phyloP scores from a whole-genome alignment of 345 rosid species.

The Barbarea vulgaris region DNA sequence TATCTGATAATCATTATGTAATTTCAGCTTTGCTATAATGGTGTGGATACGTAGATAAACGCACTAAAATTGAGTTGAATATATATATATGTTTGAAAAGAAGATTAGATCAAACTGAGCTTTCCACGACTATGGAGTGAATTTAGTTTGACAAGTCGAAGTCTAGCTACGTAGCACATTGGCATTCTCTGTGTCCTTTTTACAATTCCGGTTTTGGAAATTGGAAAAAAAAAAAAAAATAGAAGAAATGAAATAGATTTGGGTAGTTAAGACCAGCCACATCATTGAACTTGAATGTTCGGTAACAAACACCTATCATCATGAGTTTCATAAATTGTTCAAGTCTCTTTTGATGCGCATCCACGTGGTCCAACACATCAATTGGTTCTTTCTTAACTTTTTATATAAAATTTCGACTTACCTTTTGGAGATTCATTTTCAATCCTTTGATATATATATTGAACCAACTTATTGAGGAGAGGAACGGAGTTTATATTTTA shows the following conservation, averaged over 20 bases:
- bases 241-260: constrained; percentile 12
- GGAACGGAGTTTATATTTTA: constrained; percentile 1
- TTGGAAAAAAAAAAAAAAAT: neutral
- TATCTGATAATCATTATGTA: neutral
- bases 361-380: constrained; percentile 37
- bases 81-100: neutral
- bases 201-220: constrained; percentile 10
- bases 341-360: constrained; percentile 27
- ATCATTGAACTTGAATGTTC: constrained; percentile 39
- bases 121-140: constrained; percentile 14
- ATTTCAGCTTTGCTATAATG: no score
- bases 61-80: neutral
- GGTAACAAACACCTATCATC: constrained; percentile 34
- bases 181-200: constrained; percentile 14
- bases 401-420: neutral
- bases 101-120: constrained; percentile 28
- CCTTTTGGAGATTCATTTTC: neutral
- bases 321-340: constrained; percentile 20
- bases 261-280: constrained; percentile 28
- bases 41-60: neutral
- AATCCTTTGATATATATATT: neutral
- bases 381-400: neutral
- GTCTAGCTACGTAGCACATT: constrained; percentile 21
- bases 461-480: neutral
- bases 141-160: constrained; percentile 27